A percentile compares a stretch with the other conserved stretches of the same genome.
Conservation (phyloP, 805 yeast species). For the Ascoidea rubescens region DNA sequence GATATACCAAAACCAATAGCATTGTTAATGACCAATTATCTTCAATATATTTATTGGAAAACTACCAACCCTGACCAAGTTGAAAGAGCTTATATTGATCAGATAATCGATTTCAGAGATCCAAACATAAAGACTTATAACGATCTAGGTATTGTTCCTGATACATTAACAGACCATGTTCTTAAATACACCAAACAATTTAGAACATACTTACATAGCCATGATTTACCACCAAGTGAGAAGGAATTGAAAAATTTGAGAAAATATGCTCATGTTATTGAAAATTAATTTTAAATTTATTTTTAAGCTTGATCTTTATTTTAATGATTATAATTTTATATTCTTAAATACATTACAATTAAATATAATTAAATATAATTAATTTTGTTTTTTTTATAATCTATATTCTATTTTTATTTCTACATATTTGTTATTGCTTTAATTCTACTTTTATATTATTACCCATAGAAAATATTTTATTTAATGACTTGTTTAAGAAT, state of each 20-base stretch:
- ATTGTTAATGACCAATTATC: slow-evolving; percentile 19
- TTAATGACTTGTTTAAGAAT: no score
- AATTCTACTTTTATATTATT: no score
- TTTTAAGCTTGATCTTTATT: neutral
- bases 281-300: slow-evolving; percentile 15
- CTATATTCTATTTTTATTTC: neutral
- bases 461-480: no score
- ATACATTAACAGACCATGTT: slow-evolving; percentile 33
- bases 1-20: slow-evolving; percentile 26
- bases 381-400: neutral
- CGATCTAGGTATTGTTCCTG: slow-evolving; percentile 59
- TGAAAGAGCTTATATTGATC: slow-evolving; percentile 60
- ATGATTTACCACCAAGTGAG: slow-evolving; percentile 27
- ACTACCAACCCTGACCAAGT: slow-evolving; percentile 55
- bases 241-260: slow-evolving; percentile 20
- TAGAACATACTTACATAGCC: slow-evolving; percentile 19
- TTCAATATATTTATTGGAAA: slow-evolving; percentile 29
- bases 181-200: slow-evolving; percentile 28
- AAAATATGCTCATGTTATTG: slow-evolving; percentile 10
- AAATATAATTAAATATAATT: neutral
- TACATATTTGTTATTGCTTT: neutral
- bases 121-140: slow-evolving; percentile 40
- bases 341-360: neutral
- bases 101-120: slow-evolving; percentile 15
- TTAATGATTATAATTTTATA: neutral